Base-by-base conservation (phyloP, 192 early-diverging fungal species). In the Nowakowskiella sp. region DNA sequence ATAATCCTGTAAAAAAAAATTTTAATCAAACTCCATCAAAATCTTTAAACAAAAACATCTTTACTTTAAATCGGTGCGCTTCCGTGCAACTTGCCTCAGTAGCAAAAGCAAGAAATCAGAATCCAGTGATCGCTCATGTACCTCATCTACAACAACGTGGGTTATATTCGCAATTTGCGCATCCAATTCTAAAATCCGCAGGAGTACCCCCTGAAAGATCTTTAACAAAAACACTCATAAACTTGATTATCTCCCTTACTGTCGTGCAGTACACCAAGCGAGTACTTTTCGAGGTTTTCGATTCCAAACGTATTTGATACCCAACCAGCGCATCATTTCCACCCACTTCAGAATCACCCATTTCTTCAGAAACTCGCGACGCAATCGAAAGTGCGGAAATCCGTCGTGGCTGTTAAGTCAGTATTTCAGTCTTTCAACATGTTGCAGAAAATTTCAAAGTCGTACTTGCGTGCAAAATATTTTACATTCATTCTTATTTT, bases 371-470 rank as follows among this genome's bases (percentile, higher is more conserved):
- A 1, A 91, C 89, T 33, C 87, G 72, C n/a, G 72, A 65, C 0
- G 87, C 83, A 51, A 91, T 83, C 6, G 89, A 89, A 44, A 78
- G 78, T 39, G 87, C 87, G 16, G 86, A 89, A 42, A 91, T 89
- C 48, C 86, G 66, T 23, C 87, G 72, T 6, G 89, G 87, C 68
- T 78, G 53, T 31, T 44, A 27, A 53, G 59, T 19, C 52, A 57
- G 49, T 58, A 63, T 44, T 58, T 62, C 45, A 68, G 61, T 0
- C 52, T 55, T 25, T 57, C 51, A 44, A 67, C 62, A 28, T 55
- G 54, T 34, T 31, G 13, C 55, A 6, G 28, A 16, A 13, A 34
- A 9, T 8, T 2, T 31, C n/a, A n/a, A n/a, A n/a, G n/a, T 44
- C 66, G 9, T 54, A 67, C 62, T 73, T 84, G 81, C 10, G 74